phyloP scores from a whole-genome alignment of 164 flowering plant genomes.

The Nymphaea colorata region DNA sequence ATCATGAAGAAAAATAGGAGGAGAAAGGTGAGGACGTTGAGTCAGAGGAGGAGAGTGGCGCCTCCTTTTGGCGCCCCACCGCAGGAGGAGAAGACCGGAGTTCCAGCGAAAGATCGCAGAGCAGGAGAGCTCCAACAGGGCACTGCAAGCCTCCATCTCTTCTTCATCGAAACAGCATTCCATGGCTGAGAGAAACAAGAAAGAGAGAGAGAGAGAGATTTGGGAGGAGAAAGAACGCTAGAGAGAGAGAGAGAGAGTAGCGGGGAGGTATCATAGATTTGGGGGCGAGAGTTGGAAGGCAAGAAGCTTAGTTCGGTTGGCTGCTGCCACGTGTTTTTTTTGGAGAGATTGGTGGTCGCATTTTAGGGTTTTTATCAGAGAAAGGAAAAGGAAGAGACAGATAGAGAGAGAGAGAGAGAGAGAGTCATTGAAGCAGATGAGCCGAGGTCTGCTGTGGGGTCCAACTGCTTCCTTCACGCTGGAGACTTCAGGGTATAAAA shows the following conservation, averaged over 20 bases:
- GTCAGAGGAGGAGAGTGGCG: slow-evolving; percentile 19
- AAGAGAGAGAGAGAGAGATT: not conserved
- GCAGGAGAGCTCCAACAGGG: slow-evolving; percentile 16
- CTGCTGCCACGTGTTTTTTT: slow-evolving; percentile 12
- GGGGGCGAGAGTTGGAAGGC: not conserved
- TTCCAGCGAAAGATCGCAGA: not conserved
- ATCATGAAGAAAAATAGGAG: not conserved
- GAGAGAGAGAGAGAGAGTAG: not conserved
- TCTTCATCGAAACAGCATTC: not conserved
- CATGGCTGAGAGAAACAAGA: not conserved
- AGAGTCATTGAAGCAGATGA: too few relatives aligned
- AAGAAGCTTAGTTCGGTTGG: slow-evolving; percentile 4
- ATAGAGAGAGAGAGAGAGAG: too few relatives aligned
- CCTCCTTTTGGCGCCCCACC: slow-evolving; percentile 30
- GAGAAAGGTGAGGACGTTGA: not conserved
- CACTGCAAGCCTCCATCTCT: slow-evolving; percentile 10
- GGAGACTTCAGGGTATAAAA: too few relatives aligned
- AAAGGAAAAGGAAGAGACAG: too few relatives aligned
- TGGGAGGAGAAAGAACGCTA: not conserved
- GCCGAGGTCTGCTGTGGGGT: too few relatives aligned
- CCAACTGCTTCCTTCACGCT: too few relatives aligned
- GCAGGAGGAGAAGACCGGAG: not conserved
- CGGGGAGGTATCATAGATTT: not conserved
- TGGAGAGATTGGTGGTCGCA: slow-evolving; percentile 3
- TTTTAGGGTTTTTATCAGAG: slow-evolving; percentile 10